These are phyloP conservation scores for Aspergillus aculeatinus DNA, from an alignment of 2,329 filamentous ascomycete species.

Conservation along the genomic window DNA sequence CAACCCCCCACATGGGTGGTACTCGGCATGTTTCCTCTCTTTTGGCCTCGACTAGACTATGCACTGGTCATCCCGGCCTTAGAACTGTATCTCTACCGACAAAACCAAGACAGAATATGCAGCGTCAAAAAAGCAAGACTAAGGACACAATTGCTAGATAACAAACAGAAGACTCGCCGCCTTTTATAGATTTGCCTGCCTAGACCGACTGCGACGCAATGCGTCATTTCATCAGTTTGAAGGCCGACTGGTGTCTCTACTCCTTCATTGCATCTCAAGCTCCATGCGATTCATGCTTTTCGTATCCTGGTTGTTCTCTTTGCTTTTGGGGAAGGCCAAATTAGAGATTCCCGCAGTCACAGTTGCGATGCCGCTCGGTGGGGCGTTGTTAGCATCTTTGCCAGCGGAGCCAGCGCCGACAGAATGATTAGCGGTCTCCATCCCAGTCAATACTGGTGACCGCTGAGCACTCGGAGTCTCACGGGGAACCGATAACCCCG, in stretches of 20 bases:
- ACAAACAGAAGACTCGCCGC: neutral
- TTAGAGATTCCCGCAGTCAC: conserved; percentile 48
- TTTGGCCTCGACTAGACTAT: neutral
- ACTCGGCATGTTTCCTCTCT: neutral
- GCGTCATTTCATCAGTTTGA: conserved; percentile 5
- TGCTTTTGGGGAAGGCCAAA: conserved; percentile 41
- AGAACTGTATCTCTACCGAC: neutral
- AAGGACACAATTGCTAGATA: conserved; percentile 1
- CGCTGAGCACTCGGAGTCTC: conserved; percentile 27
- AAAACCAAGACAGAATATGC: neutral
- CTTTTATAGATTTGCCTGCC: neutral
- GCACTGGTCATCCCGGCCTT: neutral
- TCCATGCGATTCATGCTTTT: conserved; percentile 40
- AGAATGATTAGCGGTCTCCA: conserved; percentile 59
- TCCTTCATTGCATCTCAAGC: conserved; percentile 51
- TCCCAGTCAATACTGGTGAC: conserved; percentile 58
- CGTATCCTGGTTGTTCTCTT: conserved; percentile 27
- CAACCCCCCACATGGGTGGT: neutral
- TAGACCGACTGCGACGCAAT: neutral
- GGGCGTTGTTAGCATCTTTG: conserved; percentile 29
- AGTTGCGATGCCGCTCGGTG: conserved; percentile 39
- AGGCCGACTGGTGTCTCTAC: neutral
- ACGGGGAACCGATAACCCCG: conserved; percentile 40
- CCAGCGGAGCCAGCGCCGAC: conserved; percentile 46
- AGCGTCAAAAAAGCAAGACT: neutral